Conservation (phyloP, 2,329 filamentous ascomycete species). For the Graphilbum sp. region DNA sequence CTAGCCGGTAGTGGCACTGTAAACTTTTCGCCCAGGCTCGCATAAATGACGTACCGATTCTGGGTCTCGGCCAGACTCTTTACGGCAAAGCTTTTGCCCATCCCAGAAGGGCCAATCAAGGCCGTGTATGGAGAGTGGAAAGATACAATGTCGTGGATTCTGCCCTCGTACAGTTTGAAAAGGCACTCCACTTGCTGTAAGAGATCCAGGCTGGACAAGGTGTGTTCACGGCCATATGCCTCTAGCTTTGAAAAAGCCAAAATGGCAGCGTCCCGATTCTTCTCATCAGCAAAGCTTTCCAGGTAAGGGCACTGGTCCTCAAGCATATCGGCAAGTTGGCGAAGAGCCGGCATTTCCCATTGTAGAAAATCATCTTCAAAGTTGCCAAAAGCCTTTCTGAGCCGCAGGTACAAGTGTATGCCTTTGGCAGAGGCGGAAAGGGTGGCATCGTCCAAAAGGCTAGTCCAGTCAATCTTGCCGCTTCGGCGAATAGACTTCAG, state of each 20-base stretch:
- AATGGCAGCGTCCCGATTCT: not conserved
- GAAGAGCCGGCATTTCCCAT: too few species aligned
- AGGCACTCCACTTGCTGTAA: not conserved
- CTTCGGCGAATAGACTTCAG: not conserved
- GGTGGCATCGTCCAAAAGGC: not conserved
- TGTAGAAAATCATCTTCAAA: not conserved
- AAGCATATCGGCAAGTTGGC: too few species aligned
- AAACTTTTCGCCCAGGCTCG: not conserved
- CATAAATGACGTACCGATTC: not conserved
- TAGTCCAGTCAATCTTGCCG: not conserved
- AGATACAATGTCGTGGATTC: not conserved
- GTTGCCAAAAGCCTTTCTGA: not conserved
- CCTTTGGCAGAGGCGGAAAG: not conserved
- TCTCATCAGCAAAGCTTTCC: not conserved
- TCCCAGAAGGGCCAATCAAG: not conserved
- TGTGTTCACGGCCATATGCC: not conserved
- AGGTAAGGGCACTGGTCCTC: too few species aligned
- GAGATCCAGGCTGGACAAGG: not conserved
- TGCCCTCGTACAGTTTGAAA: not conserved
- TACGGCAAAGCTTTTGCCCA: not conserved
- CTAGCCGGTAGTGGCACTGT: not conserved
- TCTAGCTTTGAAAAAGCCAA: not conserved
- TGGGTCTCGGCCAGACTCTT: not conserved
- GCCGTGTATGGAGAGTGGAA: not conserved
- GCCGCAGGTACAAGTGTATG: not conserved